Evolutionary conservation across 1,284 basidiomycete genomes (phyloP).

Genomic region (Heterobasidion occidentale): DNA sequence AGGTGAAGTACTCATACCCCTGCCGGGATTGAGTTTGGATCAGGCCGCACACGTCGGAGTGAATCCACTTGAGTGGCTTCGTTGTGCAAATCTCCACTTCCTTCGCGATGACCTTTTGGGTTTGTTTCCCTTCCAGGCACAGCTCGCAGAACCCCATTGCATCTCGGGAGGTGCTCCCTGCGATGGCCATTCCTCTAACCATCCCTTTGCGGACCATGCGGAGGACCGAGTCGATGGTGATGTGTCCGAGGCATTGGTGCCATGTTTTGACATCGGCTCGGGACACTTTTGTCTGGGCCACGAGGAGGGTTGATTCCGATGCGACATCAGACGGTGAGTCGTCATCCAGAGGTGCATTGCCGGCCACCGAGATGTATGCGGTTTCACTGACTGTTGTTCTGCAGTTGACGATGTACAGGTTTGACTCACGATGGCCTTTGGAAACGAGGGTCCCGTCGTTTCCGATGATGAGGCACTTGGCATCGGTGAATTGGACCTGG

Average conservation of each 20-base stretch:
- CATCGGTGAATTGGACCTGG: slow-evolving; percentile 2
- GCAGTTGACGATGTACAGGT: too few species aligned
- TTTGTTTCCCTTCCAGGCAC: not conserved
- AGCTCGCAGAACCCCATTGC: not conserved
- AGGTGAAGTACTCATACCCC: not conserved
- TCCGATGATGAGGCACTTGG: too few species aligned
- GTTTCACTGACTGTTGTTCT: too few species aligned
- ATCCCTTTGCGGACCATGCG: slow-evolving; percentile 7
- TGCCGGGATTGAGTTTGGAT: not conserved
- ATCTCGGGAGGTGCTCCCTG: not conserved
- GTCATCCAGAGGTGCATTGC: not conserved
- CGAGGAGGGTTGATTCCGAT: not conserved
- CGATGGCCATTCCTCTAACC: not conserved
- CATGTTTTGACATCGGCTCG: slow-evolving; percentile 13
- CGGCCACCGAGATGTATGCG: not conserved
- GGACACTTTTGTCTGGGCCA: not conserved
- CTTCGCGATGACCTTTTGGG: not conserved
- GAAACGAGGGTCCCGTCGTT: too few species aligned
- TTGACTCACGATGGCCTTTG: not conserved
- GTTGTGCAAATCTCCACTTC: not conserved
- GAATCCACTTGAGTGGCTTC: not conserved
- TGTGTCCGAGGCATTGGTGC: slow-evolving; percentile 20
- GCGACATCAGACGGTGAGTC: not conserved
- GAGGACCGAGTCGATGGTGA: slow-evolving; percentile 10
- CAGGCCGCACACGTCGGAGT: not conserved